Conservation (phyloP, 1,284 basidiomycete genomes). For the Termitomyces sp. region DNA sequence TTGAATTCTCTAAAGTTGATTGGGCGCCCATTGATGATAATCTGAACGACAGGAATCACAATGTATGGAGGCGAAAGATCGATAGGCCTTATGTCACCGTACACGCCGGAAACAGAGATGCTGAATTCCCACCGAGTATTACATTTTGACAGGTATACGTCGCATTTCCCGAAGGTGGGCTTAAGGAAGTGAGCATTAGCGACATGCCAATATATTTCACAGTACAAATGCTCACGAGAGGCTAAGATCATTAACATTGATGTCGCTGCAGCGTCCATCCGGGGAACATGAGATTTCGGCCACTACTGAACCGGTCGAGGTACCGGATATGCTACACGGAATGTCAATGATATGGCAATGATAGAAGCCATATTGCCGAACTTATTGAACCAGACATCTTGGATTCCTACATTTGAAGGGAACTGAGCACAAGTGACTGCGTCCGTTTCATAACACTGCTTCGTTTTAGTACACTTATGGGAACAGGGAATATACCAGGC, state of each 20-base stretch:
- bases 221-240: conserved; percentile 30
- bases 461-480: neutral
- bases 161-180: conserved; percentile 31
- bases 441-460: conserved; percentile 49
- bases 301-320: conserved; percentile 48
- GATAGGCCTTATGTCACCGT: conserved; percentile 18
- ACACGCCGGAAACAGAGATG: conserved; percentile 29
- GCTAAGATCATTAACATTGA: conserved; percentile 43
- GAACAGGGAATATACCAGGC: conserved; percentile 4
- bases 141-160: conserved; percentile 42
- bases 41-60: neutral
- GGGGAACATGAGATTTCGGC: conserved; percentile 55
- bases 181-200: conserved; percentile 10
- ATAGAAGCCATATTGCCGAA: conserved; percentile 19
- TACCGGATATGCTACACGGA: conserved; percentile 45
- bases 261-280: conserved; percentile 42
- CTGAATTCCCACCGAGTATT: conserved; percentile 29
- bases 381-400: conserved; percentile 47
- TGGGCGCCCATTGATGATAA: neutral
- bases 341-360: neutral
- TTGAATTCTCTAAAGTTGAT: neutral
- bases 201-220: neutral
- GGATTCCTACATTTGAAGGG: conserved; percentile 49
- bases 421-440: conserved; percentile 41
- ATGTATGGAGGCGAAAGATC: neutral